A percentile compares a stretch with the other conserved stretches of the same genome.
Evolutionary conservation across 352 stramenopile species (phyloP).

Genomic region (Globisporangium sylvaticum): DNA sequence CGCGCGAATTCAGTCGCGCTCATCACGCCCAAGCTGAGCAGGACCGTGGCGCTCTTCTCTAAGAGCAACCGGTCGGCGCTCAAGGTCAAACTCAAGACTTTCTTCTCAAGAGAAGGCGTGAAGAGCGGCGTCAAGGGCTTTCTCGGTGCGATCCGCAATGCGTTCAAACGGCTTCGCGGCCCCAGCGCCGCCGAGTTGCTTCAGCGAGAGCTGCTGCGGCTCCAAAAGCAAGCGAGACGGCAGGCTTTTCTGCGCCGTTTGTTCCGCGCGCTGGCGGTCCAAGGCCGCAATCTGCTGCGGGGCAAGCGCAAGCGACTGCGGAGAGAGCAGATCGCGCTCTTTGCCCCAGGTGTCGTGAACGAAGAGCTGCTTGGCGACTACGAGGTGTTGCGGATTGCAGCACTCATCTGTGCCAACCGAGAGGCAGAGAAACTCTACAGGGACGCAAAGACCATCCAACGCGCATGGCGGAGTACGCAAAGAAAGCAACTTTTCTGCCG

Average conservation of each 20-base stretch:
- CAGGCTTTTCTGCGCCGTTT: conserved; percentile 7
- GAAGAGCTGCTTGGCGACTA: not conserved
- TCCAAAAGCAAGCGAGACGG: not conserved
- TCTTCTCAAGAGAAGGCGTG: not conserved
- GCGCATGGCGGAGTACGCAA: conserved; percentile 21
- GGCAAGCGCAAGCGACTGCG: conserved; percentile 6
- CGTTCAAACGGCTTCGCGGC: conserved; percentile 4
- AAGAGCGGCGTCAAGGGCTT: not conserved
- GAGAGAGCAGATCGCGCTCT: conserved; percentile 1
- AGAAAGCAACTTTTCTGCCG: conserved; percentile 5
- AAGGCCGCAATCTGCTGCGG: conserved; percentile 10
- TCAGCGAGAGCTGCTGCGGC: not conserved
- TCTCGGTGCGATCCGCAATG: not conserved
- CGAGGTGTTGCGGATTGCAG: not conserved
- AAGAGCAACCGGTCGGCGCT: conserved; percentile 3
- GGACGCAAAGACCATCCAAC: conserved; percentile 22
- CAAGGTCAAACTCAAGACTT: conserved; percentile 2
- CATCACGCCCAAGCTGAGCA: conserved; percentile 9
- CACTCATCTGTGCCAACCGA: not conserved
- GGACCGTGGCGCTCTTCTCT: conserved; percentile 4
- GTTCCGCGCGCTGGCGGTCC: conserved; percentile 5
- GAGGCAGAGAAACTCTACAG: not conserved
- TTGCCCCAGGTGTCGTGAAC: not conserved
- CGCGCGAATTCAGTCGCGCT: not conserved
- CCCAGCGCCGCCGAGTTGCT: conserved; percentile 11